phyloP scores from a whole-genome alignment of 2,329 filamentous ascomycete species.

The Aspergillus sp. region DNA sequence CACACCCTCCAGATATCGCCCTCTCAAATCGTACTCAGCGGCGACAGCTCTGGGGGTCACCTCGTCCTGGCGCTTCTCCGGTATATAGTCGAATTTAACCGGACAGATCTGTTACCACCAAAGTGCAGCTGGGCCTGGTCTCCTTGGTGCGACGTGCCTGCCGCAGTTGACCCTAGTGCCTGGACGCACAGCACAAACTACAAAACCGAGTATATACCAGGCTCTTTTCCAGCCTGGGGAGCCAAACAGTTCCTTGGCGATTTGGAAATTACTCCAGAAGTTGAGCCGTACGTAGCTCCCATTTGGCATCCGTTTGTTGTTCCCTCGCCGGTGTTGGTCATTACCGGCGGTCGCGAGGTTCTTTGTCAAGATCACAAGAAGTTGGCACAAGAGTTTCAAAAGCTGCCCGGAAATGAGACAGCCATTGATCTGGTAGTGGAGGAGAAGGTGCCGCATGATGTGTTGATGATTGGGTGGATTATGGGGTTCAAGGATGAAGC shows the following conservation, averaged over 20 bases:
- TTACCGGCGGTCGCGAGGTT: constrained; percentile 19
- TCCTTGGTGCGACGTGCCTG: constrained; percentile 16
- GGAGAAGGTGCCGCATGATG: constrained; percentile 18
- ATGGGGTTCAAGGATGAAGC: constrained; percentile 18
- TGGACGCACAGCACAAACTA: constrained; percentile 19
- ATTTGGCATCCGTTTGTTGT: constrained; percentile 22
- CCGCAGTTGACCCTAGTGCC: constrained; percentile 5
- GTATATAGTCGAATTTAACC: constrained; percentile 19
- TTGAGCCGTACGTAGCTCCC: constrained; percentile 19
- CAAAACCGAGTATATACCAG: constrained; percentile 19
- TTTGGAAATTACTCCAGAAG: constrained; percentile 9
- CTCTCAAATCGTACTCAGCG: constrained; percentile 24
- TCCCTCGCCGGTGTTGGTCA: constrained; percentile 22
- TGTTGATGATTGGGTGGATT: constrained; percentile 22
- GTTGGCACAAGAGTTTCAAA: constrained; percentile 11
- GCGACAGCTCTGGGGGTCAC: constrained; percentile 27
- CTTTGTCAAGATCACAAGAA: not conserved
- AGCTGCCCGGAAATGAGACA: constrained; percentile 10
- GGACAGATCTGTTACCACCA: constrained; percentile 11
- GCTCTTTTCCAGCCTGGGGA: constrained; percentile 17
- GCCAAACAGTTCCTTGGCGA: constrained; percentile 17
- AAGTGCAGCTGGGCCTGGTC: constrained; percentile 21
- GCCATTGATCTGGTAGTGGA: constrained; percentile 15
- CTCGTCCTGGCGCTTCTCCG: constrained; percentile 25
- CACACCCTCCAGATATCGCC: constrained; percentile 22